Conservation (phyloP, 306 rosid genomes). For the Parietaria judaica region DNA sequence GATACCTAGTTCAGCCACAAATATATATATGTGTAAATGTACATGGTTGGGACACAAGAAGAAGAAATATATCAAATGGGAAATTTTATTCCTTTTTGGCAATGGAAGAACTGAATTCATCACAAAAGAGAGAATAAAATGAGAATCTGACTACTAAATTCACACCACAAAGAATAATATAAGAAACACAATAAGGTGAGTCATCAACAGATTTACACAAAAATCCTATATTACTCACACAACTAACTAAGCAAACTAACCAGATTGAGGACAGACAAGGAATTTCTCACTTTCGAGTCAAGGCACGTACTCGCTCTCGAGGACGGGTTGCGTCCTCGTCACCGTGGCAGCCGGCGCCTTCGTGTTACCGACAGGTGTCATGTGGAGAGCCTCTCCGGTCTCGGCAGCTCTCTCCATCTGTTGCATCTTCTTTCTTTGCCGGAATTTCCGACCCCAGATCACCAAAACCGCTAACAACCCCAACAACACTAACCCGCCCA, state of each 20-base stretch:
- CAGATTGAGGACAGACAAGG: constrained; percentile 28
- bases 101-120: constrained; percentile 51
- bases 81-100: constrained; percentile 36
- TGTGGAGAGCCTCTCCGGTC: constrained; percentile 74
- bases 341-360: constrained; percentile 85
- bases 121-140: constrained; percentile 43
- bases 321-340: constrained; percentile 84
- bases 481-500: constrained; percentile 67
- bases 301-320: constrained; percentile 85
- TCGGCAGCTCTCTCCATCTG: constrained; percentile 90
- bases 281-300: constrained; percentile 30
- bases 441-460: constrained; percentile 48
- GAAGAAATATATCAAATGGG: constrained; percentile 12
- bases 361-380: constrained; percentile 68
- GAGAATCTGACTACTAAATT: constrained; percentile 44
- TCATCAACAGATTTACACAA: constrained; percentile 49
- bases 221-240: constrained; percentile 53
- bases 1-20: too few relatives aligned
- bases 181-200: constrained; percentile 16
- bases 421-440: constrained; percentile 54
- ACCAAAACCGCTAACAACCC: constrained; percentile 38
- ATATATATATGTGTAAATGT: too few relatives aligned
- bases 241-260: constrained; percentile 30
- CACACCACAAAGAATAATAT: constrained; percentile 53
- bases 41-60: constrained; percentile 10